phyloP scores from a whole-genome alignment of 2,329 filamentous ascomycete genomes.

The Coniochaeta ligniaria region DNA sequence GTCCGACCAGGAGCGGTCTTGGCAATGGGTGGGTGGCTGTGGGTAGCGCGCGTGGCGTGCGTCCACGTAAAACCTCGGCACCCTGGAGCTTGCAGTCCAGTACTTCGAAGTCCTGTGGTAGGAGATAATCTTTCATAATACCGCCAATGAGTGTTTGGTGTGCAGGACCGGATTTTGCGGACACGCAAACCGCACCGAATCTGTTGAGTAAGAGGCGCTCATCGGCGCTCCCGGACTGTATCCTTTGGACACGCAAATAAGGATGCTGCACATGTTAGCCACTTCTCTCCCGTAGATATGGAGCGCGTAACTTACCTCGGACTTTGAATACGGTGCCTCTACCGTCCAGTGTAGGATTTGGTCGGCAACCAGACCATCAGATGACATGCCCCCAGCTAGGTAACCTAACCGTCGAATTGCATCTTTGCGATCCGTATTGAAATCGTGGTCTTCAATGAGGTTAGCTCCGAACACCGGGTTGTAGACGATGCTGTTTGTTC shows the following conservation, averaged over 20 bases:
- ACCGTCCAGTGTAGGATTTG: constrained; percentile 61
- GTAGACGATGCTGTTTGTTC: constrained; percentile 19
- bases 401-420: constrained; percentile 45
- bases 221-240: constrained; percentile 6
- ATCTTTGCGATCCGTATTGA: neutral
- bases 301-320: constrained; percentile 22
- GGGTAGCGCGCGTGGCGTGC: neutral
- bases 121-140: constrained; percentile 29
- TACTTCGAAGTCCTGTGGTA: constrained; percentile 45
- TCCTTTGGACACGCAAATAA: constrained; percentile 11
- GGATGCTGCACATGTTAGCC: constrained; percentile 12
- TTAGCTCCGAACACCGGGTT: constrained; percentile 35
- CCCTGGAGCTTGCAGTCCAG: constrained; percentile 20
- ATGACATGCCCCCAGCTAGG: constrained; percentile 63
- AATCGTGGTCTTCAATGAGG: constrained; percentile 17
- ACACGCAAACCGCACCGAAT: constrained; percentile 34
- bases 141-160: constrained; percentile 34
- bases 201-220: constrained; percentile 19
- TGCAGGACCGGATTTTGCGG: constrained; percentile 7
- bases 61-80: neutral
- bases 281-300: neutral
- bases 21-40: neutral
- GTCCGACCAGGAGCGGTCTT: constrained; percentile 60
- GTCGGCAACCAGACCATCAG: constrained; percentile 53
- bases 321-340: constrained; percentile 22